Percentiles rank a stretch among this genome's conserved stretches.
Evolutionary conservation across 306 rosid species (phyloP).

Genomic region (Quercus berberidifolia): DNA sequence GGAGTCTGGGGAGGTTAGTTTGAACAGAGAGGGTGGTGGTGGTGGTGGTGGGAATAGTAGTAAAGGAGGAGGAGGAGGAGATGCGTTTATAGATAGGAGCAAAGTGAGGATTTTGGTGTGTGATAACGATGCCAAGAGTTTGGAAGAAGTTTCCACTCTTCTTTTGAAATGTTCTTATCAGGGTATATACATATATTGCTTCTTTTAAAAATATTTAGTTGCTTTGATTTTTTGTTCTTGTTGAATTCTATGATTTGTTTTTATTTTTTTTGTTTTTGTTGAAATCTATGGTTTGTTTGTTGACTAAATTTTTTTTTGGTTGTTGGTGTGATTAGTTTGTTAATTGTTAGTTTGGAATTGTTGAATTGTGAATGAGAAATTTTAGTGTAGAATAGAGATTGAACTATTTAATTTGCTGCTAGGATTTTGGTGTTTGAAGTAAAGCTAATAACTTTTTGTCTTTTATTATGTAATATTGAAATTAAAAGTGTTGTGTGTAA

Average conservation of each 20-base stretch:
- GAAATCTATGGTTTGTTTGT: too few relatives aligned
- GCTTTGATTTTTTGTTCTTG: neutral
- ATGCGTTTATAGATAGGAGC: conserved; percentile 73
- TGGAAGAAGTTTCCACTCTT: conserved; percentile 75
- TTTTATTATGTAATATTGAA: too few relatives aligned
- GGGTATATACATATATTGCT: conserved; percentile 32
- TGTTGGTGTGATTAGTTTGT: too few relatives aligned
- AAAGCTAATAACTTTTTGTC: too few relatives aligned
- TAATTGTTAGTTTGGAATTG: too few relatives aligned
- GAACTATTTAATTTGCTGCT: too few relatives aligned
- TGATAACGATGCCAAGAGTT: conserved; percentile 73
- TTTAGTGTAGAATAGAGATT: too few relatives aligned
- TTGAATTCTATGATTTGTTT: neutral
- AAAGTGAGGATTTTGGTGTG: conserved; percentile 92
- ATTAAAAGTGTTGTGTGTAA: too few relatives aligned
- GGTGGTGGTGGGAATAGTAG: conserved; percentile 28
- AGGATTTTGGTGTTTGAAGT: neutral
- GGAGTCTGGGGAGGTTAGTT: conserved; percentile 54
- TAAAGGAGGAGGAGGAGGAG: conserved; percentile 31
- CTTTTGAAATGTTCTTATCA: conserved; percentile 87
- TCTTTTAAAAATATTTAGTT: neutral
- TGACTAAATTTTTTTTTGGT: too few relatives aligned
- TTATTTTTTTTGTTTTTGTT: neutral
- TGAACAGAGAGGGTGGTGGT: conserved; percentile 46
- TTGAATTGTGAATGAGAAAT: too few relatives aligned